phyloP scores from a whole-genome alignment of 83 land plant genomes.

The Larix sibirica region DNA sequence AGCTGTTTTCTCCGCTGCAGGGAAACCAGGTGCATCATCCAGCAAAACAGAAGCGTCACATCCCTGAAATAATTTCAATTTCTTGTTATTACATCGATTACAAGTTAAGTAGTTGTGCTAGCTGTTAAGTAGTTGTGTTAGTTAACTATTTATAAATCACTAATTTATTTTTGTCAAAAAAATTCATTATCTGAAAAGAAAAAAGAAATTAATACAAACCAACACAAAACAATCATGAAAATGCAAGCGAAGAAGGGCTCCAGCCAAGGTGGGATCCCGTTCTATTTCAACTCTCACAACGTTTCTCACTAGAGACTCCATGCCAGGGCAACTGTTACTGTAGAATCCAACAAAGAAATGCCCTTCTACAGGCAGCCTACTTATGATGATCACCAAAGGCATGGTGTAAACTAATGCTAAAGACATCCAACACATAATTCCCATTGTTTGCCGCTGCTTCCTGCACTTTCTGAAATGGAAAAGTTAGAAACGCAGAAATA shows the following conservation, averaged over 20 bases:
- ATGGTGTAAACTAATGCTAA: no score
- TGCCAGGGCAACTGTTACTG: constrained; percentile 39
- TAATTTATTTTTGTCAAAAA: background rate
- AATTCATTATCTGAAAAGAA: no score
- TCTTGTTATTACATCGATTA: background rate
- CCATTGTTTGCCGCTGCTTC: no score
- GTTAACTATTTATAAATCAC: background rate
- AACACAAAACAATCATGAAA: constrained; percentile 85
- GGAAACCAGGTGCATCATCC: constrained; percentile 51
- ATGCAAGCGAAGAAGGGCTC: constrained; percentile 55
- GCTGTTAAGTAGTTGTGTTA: background rate
- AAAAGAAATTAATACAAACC: constrained; percentile 22
- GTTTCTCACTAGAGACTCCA: constrained; percentile 37
- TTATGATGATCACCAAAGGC: no score
- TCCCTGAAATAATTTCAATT: constrained; percentile 42
- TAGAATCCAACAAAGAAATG: constrained; percentile 43
- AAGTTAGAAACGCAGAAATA: no score
- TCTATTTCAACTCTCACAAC: constrained; percentile 51
- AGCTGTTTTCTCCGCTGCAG: constrained; percentile 59
- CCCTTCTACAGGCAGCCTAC: no score
- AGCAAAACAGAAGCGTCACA: constrained; percentile 82
- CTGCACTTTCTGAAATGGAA: no score
- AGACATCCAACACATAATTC: no score
- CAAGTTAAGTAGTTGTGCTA: background rate
- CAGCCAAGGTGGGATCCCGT: constrained; percentile 58